Percentiles rank a stretch among this genome's conserved stretches.
Evolutionary conservation across 2,329 filamentous ascomycete species (phyloP).

Genomic region (Venturia effusa): DNA sequence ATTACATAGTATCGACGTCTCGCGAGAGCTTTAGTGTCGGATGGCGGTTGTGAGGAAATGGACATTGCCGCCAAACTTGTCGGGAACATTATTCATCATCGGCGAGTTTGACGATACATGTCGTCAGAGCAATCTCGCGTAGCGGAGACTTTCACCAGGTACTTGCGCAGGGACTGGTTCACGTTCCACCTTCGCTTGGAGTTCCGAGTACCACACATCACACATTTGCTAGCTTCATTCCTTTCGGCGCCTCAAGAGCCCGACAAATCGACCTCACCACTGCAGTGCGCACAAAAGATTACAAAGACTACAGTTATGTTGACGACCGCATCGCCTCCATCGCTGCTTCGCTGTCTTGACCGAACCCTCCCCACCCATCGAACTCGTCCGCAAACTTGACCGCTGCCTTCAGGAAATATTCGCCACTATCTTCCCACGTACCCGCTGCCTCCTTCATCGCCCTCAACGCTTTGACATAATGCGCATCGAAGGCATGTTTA

Average conservation of each 20-base stretch:
- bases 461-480: conserved; percentile 66
- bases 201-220: too few relatives aligned
- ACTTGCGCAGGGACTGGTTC: neutral
- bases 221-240: too few relatives aligned
- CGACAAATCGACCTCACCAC: neutral
- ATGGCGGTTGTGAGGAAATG: too few relatives aligned
- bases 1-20: too few relatives aligned
- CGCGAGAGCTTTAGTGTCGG: too few relatives aligned
- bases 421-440: conserved; percentile 62
- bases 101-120: neutral
- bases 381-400: conserved; percentile 66
- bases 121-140: neutral
- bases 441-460: conserved; percentile 63
- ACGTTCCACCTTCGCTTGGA: too few relatives aligned
- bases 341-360: conserved; percentile 1
- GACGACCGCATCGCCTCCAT: neutral
- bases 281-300: neutral
- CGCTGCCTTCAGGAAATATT: conserved; percentile 56
- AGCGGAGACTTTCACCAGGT: neutral
- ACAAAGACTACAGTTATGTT: neutral
- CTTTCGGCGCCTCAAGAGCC: neutral
- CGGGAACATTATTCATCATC: too few relatives aligned
- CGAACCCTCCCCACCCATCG: conserved; percentile 50
- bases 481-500: conserved; percentile 58
- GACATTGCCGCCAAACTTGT: too few relatives aligned